Evolutionary conservation across 108 stramenopile genomes (phyloP), one percentile per base, ranked within the genome.

Genomic region (Cylindrotheca closterium): DNA sequence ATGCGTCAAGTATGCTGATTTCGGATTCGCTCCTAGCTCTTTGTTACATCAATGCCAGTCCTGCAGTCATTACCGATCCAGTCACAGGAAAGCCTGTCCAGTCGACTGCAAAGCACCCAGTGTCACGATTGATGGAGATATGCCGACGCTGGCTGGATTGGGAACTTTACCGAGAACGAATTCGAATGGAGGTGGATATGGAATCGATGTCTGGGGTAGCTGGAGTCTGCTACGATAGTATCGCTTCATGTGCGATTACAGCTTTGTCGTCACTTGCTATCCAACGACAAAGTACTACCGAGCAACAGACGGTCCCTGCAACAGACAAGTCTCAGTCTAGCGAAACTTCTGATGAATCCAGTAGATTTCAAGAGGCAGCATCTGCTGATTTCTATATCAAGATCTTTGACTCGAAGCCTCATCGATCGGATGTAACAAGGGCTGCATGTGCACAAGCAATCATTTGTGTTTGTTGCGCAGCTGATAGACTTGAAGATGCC

Each of bases 401-500:
- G 46, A 84, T 91, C 3, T 90, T 86, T 63, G 84, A 89, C 62
- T 55, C 51, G 31, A 63, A 67, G 60, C 77, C 73, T 34, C 26
- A 58, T n/a, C 53, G 69, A 58, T 65, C 82, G 24, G 93, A 94
- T 80, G 64, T 81, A 24, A 91, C 85, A 19, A 66, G 84, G 30
- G 93, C 89, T 26, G 89, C 93, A 46, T 88, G 87, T 55, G 93
- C 93, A 4, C 93, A 94, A 61, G 82, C 93, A 22, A 74, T 88
- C 15, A 68, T 72, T 7, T 94, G 87, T 62, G 71, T 94, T 17
- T 88, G 82, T 60, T 94, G 87, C 53, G 93, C 93, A 10, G 70
- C 87, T 34, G 89, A 94, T 73, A 67, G 89, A 31, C 75, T 83
- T 58, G 80, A 85, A 47, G 60, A 27, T 4, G 51, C 72, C 12